Evolutionary conservation across 2,329 filamentous ascomycete genomes (phyloP), one percentile per base, ranked within the genome.

Genomic region (Aspergillus sp.): DNA sequence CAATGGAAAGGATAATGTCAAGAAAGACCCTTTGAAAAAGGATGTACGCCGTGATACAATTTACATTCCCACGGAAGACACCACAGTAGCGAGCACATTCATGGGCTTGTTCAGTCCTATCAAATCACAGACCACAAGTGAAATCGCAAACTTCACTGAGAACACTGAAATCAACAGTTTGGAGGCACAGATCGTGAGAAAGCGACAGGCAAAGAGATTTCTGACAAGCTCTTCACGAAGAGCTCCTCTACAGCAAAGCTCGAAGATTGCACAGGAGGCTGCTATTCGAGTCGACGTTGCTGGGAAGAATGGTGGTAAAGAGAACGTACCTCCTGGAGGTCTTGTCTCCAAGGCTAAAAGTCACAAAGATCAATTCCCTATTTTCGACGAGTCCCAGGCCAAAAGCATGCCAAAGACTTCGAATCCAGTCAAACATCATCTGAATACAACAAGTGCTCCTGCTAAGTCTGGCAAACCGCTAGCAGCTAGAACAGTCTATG

Each of bases 221-320:
- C 35, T 52, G 6, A 42, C 47, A 9, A 46, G 44, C 5, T 54
- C 56, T 12, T 48, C 58, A 2, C 49, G 51, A 37, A 69, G 74
- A 34, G 67, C 64, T 12, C 77, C 79, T 3, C 59, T 83, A 40
- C 71, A 73, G 31, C 66, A 71, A 33, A 68, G 62, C 9, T 46
- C 56, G 5, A 67, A 60, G 27, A 44, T 64, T 41, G 46, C 62
- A 6, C 75, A 77, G 50, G 69, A 69, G 37, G 55, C 60, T 6
- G 63, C 64, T 5, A 61, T 66, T 33, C 58, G 61, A 12, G 54
- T 65, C 35, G 75, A 81, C 52, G 57, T 75, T n/a, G 54, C 67
- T 46, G 79, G 78, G 26, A 70, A 71, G 39, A 76, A 77, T 30
- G 72, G 72, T 5, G 81, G 81, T 5, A 85, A 85, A 53, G 81